Evolutionary conservation across 768 basidiomycete species (phyloP), one percentile per base, ranked within the genome.

Genomic region (Lanmaoa pseudosensibilis): DNA sequence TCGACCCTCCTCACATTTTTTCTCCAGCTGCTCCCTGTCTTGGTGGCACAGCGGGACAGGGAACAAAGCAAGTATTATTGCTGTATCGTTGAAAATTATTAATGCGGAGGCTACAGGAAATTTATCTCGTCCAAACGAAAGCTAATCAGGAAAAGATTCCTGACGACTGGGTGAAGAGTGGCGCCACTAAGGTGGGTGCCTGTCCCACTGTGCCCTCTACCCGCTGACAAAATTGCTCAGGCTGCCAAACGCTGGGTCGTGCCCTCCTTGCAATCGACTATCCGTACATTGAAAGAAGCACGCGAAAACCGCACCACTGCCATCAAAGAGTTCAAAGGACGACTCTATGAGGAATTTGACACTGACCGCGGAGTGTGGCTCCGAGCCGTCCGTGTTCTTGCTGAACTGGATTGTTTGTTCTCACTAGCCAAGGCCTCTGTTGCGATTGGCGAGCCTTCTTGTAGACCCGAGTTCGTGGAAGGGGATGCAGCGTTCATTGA

Each of bases 341-440:
- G 86, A 38, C 75, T 95, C 18, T 96, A 80, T 63, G 81, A 77
- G 30, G 90, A 93, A 72, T 94, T 95, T 64, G 91, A 93, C 68
- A 73, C 80, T 4, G 91, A 95, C 66, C 85, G 91, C 43, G 78
- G 82, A 15, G 73, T 88, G 16, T 96, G 92, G 92, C 73, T 94
- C 65, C 83, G 86, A n/a, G 84, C 87, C 12, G 80, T 94, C 59
- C 84, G 92, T 37, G 86, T 92, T 16, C 81, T 96, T 48, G 89
- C 97, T 8, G 95, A 99, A 74, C 79, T 99, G n/a, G 97, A 99
- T 71, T 99, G 97, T 71, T 75, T 99, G 21, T 85, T 96, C 70
- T 92, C 92, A 62, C 75, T 98, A 46, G 90, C 96, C 5, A 95
- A 92, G 71, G 82, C 93, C 1, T 97, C 94, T 2, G 70, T 74